phyloP scores from a whole-genome alignment of 2,329 filamentous ascomycete species.

The Diplodia sapinea region DNA sequence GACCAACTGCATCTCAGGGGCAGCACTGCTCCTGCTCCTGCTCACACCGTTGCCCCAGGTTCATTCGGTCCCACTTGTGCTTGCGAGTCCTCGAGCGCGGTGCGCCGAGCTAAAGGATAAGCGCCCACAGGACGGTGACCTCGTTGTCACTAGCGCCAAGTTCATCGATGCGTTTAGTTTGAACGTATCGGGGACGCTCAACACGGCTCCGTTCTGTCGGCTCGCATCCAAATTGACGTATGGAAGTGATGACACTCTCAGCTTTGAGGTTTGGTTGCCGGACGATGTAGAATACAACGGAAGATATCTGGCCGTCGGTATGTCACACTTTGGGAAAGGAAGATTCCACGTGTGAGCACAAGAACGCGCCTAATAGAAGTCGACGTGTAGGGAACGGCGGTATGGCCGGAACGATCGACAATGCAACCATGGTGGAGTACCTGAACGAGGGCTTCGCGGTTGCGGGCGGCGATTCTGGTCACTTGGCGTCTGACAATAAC shows the following conservation, averaged over 20 bases:
- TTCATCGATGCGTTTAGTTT: constrained; percentile 7
- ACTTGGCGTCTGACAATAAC: constrained; percentile 29
- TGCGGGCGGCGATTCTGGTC: constrained; percentile 32
- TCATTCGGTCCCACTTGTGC: constrained; percentile 1
- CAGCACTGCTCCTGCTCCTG: constrained; percentile 8
- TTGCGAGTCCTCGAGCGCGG: constrained; percentile 14
- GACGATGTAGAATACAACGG: constrained; percentile 25
- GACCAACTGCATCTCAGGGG: not conserved
- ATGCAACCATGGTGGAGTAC: constrained; percentile 27
- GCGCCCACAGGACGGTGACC: constrained; percentile 4
- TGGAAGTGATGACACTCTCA: constrained; percentile 16
- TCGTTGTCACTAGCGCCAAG: constrained; percentile 11
- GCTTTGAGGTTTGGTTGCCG: constrained; percentile 29
- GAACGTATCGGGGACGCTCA: constrained; percentile 10
- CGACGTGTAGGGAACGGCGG: constrained; percentile 31
- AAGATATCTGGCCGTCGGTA: constrained; percentile 30
- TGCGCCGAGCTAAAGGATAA: constrained; percentile 16
- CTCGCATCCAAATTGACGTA: constrained; percentile 18
- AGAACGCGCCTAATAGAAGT: not conserved
- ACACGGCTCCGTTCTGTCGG: constrained; percentile 26
- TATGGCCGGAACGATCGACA: constrained; percentile 32
- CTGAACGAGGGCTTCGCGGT: constrained; percentile 33
- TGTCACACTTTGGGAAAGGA: not conserved
- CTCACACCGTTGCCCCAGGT: not conserved
- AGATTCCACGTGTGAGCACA: not conserved